These are phyloP conservation scores for Ceratocystis albifundus DNA, from an alignment of 2,329 filamentous ascomycete species.

Conservation along the genomic window DNA sequence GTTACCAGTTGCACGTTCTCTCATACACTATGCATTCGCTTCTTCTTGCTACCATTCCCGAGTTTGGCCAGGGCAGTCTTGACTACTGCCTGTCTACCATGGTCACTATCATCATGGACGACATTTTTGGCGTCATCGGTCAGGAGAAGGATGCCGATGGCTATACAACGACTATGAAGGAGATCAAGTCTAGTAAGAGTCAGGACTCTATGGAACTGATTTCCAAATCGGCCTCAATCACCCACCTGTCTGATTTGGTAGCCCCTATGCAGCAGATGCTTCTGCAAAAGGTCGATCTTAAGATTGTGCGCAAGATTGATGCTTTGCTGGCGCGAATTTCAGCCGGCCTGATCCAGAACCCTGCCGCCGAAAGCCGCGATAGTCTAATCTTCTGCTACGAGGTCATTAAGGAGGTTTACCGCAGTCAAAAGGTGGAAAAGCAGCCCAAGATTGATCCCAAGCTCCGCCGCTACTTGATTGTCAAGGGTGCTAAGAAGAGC, in stretches of 20 bases:
- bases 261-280: slow-evolving; percentile 67
- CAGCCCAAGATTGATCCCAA: slow-evolving; percentile 49
- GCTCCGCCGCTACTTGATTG: slow-evolving; percentile 64
- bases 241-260: slow-evolving; percentile 61
- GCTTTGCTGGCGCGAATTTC: slow-evolving; percentile 74
- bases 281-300: slow-evolving; percentile 70
- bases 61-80: slow-evolving; percentile 67
- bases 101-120: slow-evolving; percentile 84
- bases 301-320: slow-evolving; percentile 80
- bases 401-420: slow-evolving; percentile 77
- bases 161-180: slow-evolving; percentile 90
- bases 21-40: slow-evolving; percentile 93
- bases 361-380: slow-evolving; percentile 64
- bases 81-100: slow-evolving; percentile 76
- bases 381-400: slow-evolving; percentile 93
- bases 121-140: slow-evolving; percentile 84
- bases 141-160: slow-evolving; percentile 96
- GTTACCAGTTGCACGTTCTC: slow-evolving; percentile 88
- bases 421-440: slow-evolving; percentile 42
- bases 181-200: slow-evolving; percentile 96
- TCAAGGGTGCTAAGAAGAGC: slow-evolving; percentile 64
- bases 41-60: slow-evolving; percentile 60
- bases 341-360: slow-evolving; percentile 70
- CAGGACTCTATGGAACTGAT: slow-evolving; percentile 95
- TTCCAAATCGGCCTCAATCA: slow-evolving; percentile 68